Evolutionary conservation across 768 basidiomycete genomes (phyloP).

Genomic region (Kwoniella sp.): DNA sequence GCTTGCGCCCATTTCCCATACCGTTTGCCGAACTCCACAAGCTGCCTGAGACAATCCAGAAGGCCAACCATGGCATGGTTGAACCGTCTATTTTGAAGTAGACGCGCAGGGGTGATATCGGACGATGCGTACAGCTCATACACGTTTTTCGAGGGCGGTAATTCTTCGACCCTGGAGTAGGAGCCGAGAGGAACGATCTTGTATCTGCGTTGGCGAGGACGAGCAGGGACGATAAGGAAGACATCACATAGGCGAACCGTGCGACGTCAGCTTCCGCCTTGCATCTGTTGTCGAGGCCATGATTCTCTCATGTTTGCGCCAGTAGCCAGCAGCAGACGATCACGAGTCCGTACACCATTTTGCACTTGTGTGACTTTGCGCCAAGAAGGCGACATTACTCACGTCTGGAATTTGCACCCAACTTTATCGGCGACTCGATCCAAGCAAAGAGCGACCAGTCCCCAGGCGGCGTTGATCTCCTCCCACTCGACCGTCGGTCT

Average conservation of each 20-base stretch:
- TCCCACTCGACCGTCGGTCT: slow-evolving; percentile 90
- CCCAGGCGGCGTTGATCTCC: slow-evolving; percentile 99
- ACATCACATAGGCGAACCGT: background rate
- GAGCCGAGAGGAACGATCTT: slow-evolving; percentile 91
- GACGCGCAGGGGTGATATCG: slow-evolving; percentile 80
- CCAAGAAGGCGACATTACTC: slow-evolving; percentile 41
- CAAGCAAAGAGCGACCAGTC: slow-evolving; percentile 85
- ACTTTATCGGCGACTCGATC: slow-evolving; percentile 91
- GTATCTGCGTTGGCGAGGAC: slow-evolving; percentile 63
- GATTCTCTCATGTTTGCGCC: too few relatives aligned
- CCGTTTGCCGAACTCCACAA: slow-evolving; percentile 80
- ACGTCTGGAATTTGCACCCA: slow-evolving; percentile 85
- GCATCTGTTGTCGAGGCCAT: too few relatives aligned
- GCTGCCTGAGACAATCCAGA: slow-evolving; percentile 88
- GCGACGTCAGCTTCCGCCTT: background rate
- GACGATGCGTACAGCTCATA: slow-evolving; percentile 96
- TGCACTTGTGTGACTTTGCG: too few relatives aligned
- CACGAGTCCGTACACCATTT: too few relatives aligned
- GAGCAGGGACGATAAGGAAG: background rate
- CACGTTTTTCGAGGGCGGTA: slow-evolving; percentile 61
- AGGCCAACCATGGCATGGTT: slow-evolving; percentile 96
- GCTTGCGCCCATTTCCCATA: slow-evolving; percentile 74
- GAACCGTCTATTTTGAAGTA: slow-evolving; percentile 92
- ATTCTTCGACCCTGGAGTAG: slow-evolving; percentile 80
- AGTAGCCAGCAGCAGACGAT: too few relatives aligned